Evolutionary conservation across 1,284 basidiomycete species (phyloP), one percentile per base, ranked within the genome.

Genomic region (Rhodotorula sp.): DNA sequence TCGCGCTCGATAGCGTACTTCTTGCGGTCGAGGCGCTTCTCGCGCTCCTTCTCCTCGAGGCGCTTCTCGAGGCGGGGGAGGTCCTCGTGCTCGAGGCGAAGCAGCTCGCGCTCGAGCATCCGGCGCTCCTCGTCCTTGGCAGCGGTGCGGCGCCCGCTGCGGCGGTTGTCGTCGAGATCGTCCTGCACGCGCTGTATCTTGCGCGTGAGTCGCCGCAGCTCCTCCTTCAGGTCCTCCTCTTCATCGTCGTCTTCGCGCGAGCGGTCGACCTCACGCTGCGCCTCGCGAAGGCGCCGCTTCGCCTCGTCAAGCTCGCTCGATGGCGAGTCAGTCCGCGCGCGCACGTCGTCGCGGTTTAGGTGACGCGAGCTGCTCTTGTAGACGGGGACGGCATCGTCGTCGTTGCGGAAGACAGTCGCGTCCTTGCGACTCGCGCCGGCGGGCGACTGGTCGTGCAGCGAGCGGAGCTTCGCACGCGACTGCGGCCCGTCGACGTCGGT

Each of bases 401-500:
- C 88, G 83, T 97, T 91, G 79, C 92, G 93, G 85, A 97, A 99
- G 58, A 94, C 90, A 0, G 93, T 92, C 8, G 93, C 96, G 80
- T 99, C 96, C 78, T 89, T 89, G 46, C 90, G 86, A 32, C 85
- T 84, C 39, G 80, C 76, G 29, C 51, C 61, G 12, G 39, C n/a
- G 8, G 81, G 80, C 8, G 81, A 69, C 68, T 79, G 79, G 74
- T 82, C 80, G 61, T 78, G 75, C 10, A 79, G 64, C n/a, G 76
- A 75, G 21, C 76, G 71, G 48, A 74, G 64, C 62, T 78, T 78
- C 25, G 64, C 64, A 29, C 58, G 56, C 10, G 71, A 72, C 29
- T 72, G 71, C 22, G 69, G 73, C 2, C 63, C 58, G 29, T 32
- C 61, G 39, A 65, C 56, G 51, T 71, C 76, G 36, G 66, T 44